These are phyloP conservation scores for Ceriops zippeliana DNA, from an alignment of 345 rosid genomes.

Conservation along the genomic window DNA sequence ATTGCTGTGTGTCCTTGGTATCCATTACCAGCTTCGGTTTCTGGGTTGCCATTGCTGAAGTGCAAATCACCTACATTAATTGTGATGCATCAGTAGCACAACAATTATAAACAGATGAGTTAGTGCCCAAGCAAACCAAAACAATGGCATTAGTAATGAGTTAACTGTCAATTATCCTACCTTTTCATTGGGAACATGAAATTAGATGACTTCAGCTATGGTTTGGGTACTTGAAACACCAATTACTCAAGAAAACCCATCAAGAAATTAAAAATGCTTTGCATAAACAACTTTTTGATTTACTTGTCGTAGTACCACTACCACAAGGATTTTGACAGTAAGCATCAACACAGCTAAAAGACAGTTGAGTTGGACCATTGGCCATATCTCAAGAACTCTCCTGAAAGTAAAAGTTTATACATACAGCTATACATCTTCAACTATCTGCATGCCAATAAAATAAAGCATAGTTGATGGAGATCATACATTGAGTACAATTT, in stretches of 20 bases:
- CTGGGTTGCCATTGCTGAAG: constrained; percentile 31
- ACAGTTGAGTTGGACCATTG: constrained; percentile 6
- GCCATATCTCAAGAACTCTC: not conserved
- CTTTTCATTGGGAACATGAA: not conserved
- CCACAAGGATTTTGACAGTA: not conserved
- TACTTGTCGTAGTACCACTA: not conserved
- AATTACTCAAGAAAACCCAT: not conserved
- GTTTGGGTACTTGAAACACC: not conserved
- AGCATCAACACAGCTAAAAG: constrained; percentile 14
- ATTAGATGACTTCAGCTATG: not conserved
- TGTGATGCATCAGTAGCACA: constrained; percentile 20
- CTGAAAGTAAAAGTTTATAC: not conserved
- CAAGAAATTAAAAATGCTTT: constrained; percentile 7
- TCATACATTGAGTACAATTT: not conserved
- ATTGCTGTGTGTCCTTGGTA: constrained; percentile 38
- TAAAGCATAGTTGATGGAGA: not conserved
- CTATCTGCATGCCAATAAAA: not conserved
- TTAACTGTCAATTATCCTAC: too few species aligned
- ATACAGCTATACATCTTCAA: not conserved
- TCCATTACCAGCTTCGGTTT: constrained; percentile 34
- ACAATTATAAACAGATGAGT: not conserved
- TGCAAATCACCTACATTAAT: constrained; percentile 48
- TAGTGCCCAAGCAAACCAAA: constrained; percentile 5
- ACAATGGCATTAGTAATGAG: too few species aligned
- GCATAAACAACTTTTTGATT: not conserved